These are phyloP conservation scores for Apiotrichum sp. DNA, from an alignment of 1,284 basidiomycete genomes.

Conservation along the genomic window DNA sequence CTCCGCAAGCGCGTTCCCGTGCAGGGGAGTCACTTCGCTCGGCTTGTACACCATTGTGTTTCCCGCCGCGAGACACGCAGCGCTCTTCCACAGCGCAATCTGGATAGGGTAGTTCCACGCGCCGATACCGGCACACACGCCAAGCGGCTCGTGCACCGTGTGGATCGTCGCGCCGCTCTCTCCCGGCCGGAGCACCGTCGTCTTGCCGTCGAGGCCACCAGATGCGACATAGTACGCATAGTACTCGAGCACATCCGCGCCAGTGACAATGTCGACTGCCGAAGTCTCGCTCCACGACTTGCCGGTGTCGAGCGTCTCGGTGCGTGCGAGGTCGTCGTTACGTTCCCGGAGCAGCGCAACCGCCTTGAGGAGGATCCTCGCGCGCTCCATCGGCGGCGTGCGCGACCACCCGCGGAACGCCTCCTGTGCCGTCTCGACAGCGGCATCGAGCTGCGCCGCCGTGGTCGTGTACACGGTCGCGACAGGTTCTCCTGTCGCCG, in stretches of 20 bases:
- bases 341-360: slow-evolving; percentile 11
- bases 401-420: slow-evolving; percentile 12
- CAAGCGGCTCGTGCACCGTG: slow-evolving; percentile 17
- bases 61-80: slow-evolving; percentile 14
- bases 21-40: slow-evolving; percentile 14
- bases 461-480: slow-evolving; percentile 14
- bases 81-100: slow-evolving; percentile 18
- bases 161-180: slow-evolving; percentile 7
- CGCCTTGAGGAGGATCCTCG: slow-evolving; percentile 10
- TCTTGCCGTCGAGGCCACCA: slow-evolving; percentile 16
- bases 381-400: slow-evolving; percentile 8
- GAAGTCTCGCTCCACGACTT: slow-evolving; percentile 16
- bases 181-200: slow-evolving; percentile 13
- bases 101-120: slow-evolving; percentile 25
- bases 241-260: slow-evolving; percentile 18
- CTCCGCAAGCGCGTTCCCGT: slow-evolving; percentile 12
- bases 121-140: slow-evolving; percentile 21
- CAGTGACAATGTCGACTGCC: slow-evolving; percentile 13
- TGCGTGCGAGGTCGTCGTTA: slow-evolving; percentile 14
- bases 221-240: slow-evolving; percentile 15
- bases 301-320: slow-evolving; percentile 18
- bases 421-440: slow-evolving; percentile 1
- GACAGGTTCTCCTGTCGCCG: slow-evolving; percentile 7
- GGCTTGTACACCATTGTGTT: slow-evolving; percentile 22
- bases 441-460: slow-evolving; percentile 12